Evolutionary conservation across 148 eudicot species (phyloP).

Genomic region (Cornus controversa): DNA sequence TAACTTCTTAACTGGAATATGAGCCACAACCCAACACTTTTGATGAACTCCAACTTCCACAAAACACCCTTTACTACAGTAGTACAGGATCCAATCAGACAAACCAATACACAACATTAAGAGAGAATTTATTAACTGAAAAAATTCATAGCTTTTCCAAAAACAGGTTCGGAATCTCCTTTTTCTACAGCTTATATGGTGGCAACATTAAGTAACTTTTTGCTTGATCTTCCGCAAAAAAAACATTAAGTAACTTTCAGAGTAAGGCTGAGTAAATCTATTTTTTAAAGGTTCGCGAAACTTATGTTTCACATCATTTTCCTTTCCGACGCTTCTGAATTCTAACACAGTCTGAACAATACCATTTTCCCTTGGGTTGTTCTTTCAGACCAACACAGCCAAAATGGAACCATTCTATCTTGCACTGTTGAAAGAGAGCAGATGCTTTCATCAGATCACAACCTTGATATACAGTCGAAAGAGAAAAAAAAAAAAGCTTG

Average conservation of each 20-base stretch:
- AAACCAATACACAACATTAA: too few relatives aligned
- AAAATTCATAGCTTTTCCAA: background rate
- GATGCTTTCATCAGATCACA: constrained; percentile 12
- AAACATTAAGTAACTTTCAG: background rate
- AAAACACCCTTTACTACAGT: too few relatives aligned
- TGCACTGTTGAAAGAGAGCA: constrained; percentile 40
- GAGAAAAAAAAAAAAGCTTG: background rate
- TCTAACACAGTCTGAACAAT: constrained; percentile 72
- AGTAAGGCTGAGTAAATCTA: background rate
- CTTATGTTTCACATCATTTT: constrained; percentile 20
- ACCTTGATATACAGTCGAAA: background rate
- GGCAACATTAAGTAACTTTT: background rate
- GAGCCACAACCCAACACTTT: too few relatives aligned
- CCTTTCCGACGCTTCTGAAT: constrained; percentile 61
- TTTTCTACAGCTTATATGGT: background rate
- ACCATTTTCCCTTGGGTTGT: constrained; percentile 90
- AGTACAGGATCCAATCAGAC: too few relatives aligned
- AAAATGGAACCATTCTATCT: constrained; percentile 63
- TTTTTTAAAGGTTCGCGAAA: background rate
- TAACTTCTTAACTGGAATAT: too few relatives aligned
- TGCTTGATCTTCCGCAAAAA: too few relatives aligned
- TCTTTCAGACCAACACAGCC: constrained; percentile 56
- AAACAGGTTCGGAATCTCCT: too few relatives aligned
- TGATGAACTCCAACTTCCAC: too few relatives aligned
- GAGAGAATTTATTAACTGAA: too few relatives aligned